Evolutionary conservation across 768 basidiomycete genomes (phyloP), one percentile per base, ranked within the genome.

Genomic region (Xerocomus spinulosus): DNA sequence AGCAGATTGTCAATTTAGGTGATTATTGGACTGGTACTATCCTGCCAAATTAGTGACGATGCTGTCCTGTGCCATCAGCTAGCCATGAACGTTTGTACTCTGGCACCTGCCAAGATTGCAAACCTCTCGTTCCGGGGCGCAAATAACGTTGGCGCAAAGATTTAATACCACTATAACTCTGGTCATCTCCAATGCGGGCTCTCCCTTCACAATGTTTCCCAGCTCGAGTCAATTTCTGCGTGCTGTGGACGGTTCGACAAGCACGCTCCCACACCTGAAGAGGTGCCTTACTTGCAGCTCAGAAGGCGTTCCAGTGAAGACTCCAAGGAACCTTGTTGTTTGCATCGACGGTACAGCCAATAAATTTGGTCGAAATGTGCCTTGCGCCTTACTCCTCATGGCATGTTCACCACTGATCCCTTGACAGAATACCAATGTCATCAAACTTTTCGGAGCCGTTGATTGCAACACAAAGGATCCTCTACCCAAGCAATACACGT

Each of bases 401-500:
- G 10, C 24, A 34, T 17, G 17, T 15, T 14, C 12, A 20, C 24
- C 20, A 9, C 33, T 30, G 17, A 38, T 42, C 20, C n/a, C 13
- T 25, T 21, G n/a, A 41, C 30, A 72, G 70, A 70, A 68, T 42
- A 67, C 66, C 21, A 66, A 69, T 44, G 63, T 70, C 33, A 54
- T 70, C 28, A 66, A 69, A 36, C 52, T 70, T 2, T 68, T 67
- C 40, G 53, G 47, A 20, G 60, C 50, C 3, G 42, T 69, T 4
- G 57, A 57, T n/a, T 17, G 45, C 10, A 49, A 55, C 15, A 46
- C 57, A 39, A 49, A 56, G 8, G 51, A 28, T 17, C 46, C 50
- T 23, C n/a, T 37, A 17, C 44, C 51, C 5, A 48, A 48, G 8
- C 67, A 70, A 41, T 52, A 58, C 20, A 67, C 67, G 2, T 70